Evolutionary conservation across 345 rosid genomes (phyloP).

Genomic region (Physaria fendleri): DNA sequence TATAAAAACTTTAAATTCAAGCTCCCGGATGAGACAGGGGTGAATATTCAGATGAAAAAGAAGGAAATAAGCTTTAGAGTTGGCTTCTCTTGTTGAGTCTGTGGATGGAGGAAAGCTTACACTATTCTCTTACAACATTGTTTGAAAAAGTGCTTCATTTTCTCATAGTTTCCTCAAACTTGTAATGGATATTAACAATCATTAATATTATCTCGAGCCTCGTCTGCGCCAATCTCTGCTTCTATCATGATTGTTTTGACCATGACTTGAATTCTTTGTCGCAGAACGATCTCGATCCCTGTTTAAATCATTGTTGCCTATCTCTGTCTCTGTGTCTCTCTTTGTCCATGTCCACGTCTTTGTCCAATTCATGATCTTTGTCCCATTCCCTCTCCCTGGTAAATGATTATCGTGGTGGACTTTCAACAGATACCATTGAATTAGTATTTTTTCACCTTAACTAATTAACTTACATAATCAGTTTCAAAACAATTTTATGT

Average conservation of each 20-base stretch:
- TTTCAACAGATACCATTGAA: too few species aligned
- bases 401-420: slow-evolving; percentile 55
- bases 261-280: slow-evolving; percentile 65
- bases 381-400: slow-evolving; percentile 43
- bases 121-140: too few species aligned
- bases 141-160: too few species aligned
- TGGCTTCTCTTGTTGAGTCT: too few species aligned
- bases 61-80: too few species aligned
- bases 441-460: too few species aligned
- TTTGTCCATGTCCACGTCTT: slow-evolving; percentile 40
- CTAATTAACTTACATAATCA: too few species aligned
- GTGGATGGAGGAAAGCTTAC: too few species aligned
- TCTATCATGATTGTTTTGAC: slow-evolving; percentile 58
- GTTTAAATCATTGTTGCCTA: too few species aligned
- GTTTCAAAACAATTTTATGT: too few species aligned
- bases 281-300: slow-evolving; percentile 39
- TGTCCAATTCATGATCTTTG: slow-evolving; percentile 34
- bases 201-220: slow-evolving; percentile 32
- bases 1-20: slow-evolving; percentile 1
- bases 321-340: slow-evolving; percentile 35
- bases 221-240: slow-evolving; percentile 68
- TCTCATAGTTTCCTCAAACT: too few species aligned
- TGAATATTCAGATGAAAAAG: slow-evolving; percentile 20
- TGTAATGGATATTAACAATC: too few species aligned
- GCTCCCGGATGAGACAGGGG: slow-evolving; percentile 41